phyloP scores from a whole-genome alignment of 2,329 filamentous ascomycete genomes.

The Epichloe sibirici region DNA sequence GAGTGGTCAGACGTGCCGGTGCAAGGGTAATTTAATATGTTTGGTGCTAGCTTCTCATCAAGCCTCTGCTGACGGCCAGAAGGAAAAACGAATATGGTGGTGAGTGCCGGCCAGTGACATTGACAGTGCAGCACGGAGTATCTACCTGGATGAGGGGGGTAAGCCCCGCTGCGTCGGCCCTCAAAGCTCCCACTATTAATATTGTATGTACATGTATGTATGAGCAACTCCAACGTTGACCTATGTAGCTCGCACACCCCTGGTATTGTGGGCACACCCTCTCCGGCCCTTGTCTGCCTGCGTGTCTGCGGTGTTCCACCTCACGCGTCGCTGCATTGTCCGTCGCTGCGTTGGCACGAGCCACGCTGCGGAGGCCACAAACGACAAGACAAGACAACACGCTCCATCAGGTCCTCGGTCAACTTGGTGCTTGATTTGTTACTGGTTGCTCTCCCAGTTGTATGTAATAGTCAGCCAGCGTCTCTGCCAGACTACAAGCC shows the following conservation, averaged over 20 bases:
- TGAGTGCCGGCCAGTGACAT: too few relatives aligned
- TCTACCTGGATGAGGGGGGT: conserved; percentile 1
- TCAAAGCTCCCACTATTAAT: neutral
- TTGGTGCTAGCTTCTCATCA: neutral
- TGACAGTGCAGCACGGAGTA: too few relatives aligned
- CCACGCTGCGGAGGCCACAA: conserved; percentile 10
- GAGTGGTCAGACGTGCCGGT: neutral
- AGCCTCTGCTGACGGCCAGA: neutral
- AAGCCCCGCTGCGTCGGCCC: conserved; percentile 1
- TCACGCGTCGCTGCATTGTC: conserved; percentile 5
- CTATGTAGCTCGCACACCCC: neutral
- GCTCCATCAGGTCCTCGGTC: conserved; percentile 1
- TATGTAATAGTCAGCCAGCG: neutral
- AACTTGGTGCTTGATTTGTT: neutral
- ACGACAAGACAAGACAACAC: conserved; percentile 1
- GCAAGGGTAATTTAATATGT: too few relatives aligned
- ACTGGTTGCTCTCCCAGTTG: neutral
- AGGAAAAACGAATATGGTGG: neutral
- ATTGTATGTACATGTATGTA: too few relatives aligned
- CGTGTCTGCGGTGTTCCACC: neutral
- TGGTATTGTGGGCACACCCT: neutral
- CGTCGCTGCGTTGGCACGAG: conserved; percentile 16
- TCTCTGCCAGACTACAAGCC: conserved; percentile 6
- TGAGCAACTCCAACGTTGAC: neutral
- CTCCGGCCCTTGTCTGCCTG: neutral